Conservation (phyloP, 1,284 basidiomycete species). For the Mrakiaceae sp. region DNA sequence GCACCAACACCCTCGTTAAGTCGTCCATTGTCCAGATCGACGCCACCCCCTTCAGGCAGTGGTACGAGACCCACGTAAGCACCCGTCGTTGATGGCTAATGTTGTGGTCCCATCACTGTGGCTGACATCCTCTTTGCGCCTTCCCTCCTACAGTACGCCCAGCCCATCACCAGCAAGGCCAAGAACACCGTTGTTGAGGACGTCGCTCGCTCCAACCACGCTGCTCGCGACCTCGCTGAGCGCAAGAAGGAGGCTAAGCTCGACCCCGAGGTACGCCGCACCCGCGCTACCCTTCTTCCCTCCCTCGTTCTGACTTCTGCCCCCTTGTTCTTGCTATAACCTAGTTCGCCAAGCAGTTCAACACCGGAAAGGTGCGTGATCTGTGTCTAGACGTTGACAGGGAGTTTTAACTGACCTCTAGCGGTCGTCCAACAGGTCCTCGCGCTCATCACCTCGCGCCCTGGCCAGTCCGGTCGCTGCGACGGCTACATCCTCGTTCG, state of each 20-base stretch:
- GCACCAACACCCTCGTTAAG: constrained; percentile 96
- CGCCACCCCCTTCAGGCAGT: constrained; percentile 93
- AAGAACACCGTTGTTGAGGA: constrained; percentile 42
- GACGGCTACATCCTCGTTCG: constrained; percentile 79
- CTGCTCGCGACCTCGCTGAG: constrained; percentile 69
- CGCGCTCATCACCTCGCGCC: constrained; percentile 79
- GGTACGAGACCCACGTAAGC: constrained; percentile 92
- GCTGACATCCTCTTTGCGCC: constrained; percentile 5
- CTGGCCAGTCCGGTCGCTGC: constrained; percentile 83
- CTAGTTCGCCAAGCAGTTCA: constrained; percentile 48
- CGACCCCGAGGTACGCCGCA: constrained; percentile 41
- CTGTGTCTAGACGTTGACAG: no score
- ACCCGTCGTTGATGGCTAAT: constrained; percentile 1
- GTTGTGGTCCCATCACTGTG: not conserved
- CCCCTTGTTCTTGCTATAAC: constrained; percentile 24
- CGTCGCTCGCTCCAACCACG: constrained; percentile 79
- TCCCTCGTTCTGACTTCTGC: constrained; percentile 48
- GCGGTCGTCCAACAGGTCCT: constrained; percentile 41
- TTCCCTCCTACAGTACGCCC: constrained; percentile 56
- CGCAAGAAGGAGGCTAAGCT: constrained; percentile 88
- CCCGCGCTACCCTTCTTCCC: not conserved
- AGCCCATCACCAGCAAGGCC: constrained; percentile 63
- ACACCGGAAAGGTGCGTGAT: constrained; percentile 41
- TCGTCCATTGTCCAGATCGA: constrained; percentile 88
- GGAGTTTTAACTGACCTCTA: no score